Conservation (phyloP, 2,329 filamentous ascomycete species). For the Seiridium cupressi region DNA sequence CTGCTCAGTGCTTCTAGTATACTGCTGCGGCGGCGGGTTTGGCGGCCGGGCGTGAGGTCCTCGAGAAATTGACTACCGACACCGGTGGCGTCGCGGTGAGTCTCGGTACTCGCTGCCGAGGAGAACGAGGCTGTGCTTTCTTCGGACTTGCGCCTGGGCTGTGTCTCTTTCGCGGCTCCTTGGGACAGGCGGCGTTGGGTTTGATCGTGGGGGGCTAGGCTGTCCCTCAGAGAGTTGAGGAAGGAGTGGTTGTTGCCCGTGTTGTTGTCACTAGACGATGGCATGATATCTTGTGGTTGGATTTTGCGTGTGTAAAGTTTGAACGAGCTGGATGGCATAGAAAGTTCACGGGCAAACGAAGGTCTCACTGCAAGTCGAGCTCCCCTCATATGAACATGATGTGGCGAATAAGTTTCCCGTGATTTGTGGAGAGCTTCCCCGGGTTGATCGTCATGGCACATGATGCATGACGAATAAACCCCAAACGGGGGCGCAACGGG, state of each 20-base stretch:
- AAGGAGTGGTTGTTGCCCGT: neutral
- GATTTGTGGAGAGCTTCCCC: neutral
- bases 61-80: constrained; percentile 4
- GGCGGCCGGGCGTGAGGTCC: neutral
- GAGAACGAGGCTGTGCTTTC: neutral
- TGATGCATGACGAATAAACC: too few species aligned
- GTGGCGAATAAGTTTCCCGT: neutral
- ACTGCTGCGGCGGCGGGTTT: neutral
- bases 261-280: neutral
- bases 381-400: neutral
- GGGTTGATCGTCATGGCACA: neutral
- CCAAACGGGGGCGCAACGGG: too few species aligned
- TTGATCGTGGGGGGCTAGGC: neutral
- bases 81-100: neutral
- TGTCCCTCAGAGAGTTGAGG: neutral
- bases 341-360: too few species aligned
- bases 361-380: too few species aligned
- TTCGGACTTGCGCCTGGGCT: neutral
- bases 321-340: too few species aligned
- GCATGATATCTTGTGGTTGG: neutral
- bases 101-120: neutral
- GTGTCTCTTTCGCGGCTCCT: neutral
- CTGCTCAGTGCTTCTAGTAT: neutral
- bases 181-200: neutral
- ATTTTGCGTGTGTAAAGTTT: neutral